Evolutionary conservation across 495 filamentous ascomycete genomes (phyloP).

Genomic region (Xylaria venustula): DNA sequence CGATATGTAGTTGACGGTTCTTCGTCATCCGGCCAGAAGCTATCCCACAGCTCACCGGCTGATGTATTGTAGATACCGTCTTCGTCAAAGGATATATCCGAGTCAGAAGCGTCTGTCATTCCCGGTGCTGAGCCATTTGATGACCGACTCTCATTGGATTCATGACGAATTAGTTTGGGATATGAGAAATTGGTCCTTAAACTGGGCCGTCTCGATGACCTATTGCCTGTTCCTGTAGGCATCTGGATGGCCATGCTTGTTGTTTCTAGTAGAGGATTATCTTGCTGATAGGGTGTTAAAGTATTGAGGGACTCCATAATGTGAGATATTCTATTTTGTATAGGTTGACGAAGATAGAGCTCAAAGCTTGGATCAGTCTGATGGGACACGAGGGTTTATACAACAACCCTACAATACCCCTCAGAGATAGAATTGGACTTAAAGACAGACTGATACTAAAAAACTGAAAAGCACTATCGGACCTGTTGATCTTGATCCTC

Average conservation of each 20-base stretch:
- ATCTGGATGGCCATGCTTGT: conserved; percentile 7
- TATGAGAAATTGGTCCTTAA: conserved; percentile 28
- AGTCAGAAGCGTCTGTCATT: conserved; percentile 33
- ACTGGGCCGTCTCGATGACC: conserved; percentile 16
- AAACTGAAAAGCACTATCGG: conserved; percentile 16
- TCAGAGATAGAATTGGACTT: not conserved
- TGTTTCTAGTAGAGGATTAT: not conserved
- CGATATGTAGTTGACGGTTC: not conserved
- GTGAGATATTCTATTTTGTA: conserved; percentile 5
- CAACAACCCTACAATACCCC: not conserved
- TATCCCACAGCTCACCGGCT: conserved; percentile 29
- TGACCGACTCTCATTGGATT: conserved; percentile 24
- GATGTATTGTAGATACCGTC: conserved; percentile 26
- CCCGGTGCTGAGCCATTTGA: conserved; percentile 27
- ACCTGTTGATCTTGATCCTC: conserved; percentile 19
- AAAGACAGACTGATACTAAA: conserved; percentile 16
- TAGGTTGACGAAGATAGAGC: conserved; percentile 16
- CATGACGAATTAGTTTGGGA: conserved; percentile 25
- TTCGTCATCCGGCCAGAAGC: conserved; percentile 23
- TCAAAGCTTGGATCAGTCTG: conserved; percentile 19
- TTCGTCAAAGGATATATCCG: conserved; percentile 28
- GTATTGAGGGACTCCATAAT: conserved; percentile 27
- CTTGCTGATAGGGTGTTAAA: conserved; percentile 9
- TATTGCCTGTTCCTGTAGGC: not conserved
- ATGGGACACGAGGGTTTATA: conserved; percentile 30